Base-by-base conservation (phyloP, 192 early-diverging fungal genomes). In the Helicostylum pulchrum region DNA sequence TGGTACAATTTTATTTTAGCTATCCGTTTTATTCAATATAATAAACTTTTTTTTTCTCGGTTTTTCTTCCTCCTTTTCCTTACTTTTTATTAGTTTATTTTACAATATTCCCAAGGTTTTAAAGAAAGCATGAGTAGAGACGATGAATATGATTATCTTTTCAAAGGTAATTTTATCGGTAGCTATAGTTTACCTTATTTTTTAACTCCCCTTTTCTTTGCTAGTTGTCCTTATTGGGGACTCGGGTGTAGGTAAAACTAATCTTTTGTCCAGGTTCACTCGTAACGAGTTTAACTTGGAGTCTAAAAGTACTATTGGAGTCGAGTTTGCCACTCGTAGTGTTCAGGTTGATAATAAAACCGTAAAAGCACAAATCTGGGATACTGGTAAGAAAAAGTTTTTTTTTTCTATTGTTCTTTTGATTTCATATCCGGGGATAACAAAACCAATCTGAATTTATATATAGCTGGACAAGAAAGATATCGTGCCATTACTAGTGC, bases 331-430 rank as follows among this genome's bases (percentile, higher is more conserved):
- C 43, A 97, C 94, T 30, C 82, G 94, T 65, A 90, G 85, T 80
- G 94, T 99, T 65, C 90, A 96, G 73, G 94, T 99, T 30, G 94
- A 99, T 68, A 80, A 84, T 64, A 99, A 99, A 80, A 94, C 90
- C 14, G 94, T 99, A 76, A 99, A 97, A 79, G 94, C 94, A 48
- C 95, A 99, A 76, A 97, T 99, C 76, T 99, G 96, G 96, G 96
- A 99, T 79, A 99, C 96, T 59, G 96, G 93, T 82, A 75, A 76
- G 67, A 58, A 32, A 26, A 26, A 26, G n/a, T n/a, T n/a, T n/a
- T n/a, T n/a, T n/a, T n/a, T n/a, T 26, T 26, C 26, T 26, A 26
- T 26, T 26, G 26, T 26, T 26, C 26, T 26, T 26, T 2, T 2
- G 26, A 45, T 12, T 9, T 15, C 8, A 45, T 45, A 1, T 45